Evolutionary conservation across 306 rosid species (phyloP), one percentile per base, ranked within the genome.

Genomic region (Rosa lucieae): DNA sequence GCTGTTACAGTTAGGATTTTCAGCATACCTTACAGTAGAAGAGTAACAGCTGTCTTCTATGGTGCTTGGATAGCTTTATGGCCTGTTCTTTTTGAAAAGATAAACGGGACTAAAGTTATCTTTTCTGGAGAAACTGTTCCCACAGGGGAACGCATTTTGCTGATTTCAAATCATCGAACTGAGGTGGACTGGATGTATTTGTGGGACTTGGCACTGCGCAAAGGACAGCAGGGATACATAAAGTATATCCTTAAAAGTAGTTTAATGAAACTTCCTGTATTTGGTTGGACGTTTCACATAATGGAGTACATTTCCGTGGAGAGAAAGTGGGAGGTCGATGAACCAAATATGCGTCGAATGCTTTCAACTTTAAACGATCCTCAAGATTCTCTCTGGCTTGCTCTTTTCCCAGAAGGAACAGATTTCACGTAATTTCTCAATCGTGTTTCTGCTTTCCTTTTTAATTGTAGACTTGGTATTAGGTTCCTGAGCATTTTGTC

Each of bases 151-250:
- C 85, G 90, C 39, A 74, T 86, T 78, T 79, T 92, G 82, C 85
- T 92, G 76, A 87, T 92, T 2, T 91, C 97, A 23, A 92, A 92
- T 81, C 97, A 92, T 77, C 85, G 97, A 84, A 92, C 97, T 20
- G 97, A 92, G 82, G 93, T 92, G 10, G 97, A 92, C 55, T 92
- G 97, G 97, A 92, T 92, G 97, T 92, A 92, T 75, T 81, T 90
- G 82, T 92, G 97, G 97, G 93, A 92, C 87, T 80, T 92, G 82
- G 97, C 97, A 4, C 73, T 85, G 86, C 85, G 97, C 66, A 92
- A 92, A 81, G 95, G 89, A 77, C 77, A 86, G 82, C 79, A 86
- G 32, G 97, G 97, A 75, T 86, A 59, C 85, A 85, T 92, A 81
- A 92, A 85, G 80, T 92, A 92, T 81, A 49, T 92, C 63, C 94